Percentiles rank a stretch among this genome's conserved stretches.
Evolutionary conservation across 495 filamentous ascomycete species (phyloP).

Genomic region (Jackrogersella multiformis): DNA sequence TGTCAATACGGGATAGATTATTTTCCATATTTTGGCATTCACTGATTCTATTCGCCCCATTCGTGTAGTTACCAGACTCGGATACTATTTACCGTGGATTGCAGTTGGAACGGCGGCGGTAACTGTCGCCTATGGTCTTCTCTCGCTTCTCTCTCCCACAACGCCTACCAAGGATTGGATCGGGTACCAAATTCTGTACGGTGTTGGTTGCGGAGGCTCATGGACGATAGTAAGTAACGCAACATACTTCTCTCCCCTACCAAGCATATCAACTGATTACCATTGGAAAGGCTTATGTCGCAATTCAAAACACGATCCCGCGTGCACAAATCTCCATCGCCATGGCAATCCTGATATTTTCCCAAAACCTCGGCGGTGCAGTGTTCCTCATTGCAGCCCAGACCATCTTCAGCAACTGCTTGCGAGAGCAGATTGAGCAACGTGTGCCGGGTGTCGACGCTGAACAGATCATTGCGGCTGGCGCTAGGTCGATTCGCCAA

Average conservation of each 20-base stretch:
- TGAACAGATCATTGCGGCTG: neutral
- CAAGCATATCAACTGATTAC: neutral
- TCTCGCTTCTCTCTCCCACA: neutral
- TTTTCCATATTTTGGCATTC: neutral
- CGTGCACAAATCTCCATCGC: neutral
- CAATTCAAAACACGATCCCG: neutral
- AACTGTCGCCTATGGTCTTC: neutral
- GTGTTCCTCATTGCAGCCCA: neutral
- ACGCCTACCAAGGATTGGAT: neutral
- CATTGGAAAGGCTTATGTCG: neutral
- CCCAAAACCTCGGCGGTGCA: neutral
- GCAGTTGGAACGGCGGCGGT: neutral
- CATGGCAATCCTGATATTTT: neutral
- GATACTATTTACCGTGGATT: neutral
- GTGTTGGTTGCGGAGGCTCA: neutral
- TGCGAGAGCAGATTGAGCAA: neutral
- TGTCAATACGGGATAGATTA: too few relatives aligned
- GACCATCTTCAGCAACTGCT: neutral
- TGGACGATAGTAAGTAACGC: neutral
- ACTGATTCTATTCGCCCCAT: neutral
- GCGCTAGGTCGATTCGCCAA: neutral
- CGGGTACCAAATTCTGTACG: neutral
- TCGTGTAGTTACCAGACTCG: neutral
- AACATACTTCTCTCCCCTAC: neutral
- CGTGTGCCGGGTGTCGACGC: neutral